A percentile compares a stretch with the other conserved stretches of the same genome.
Evolutionary conservation across 2,329 filamentous ascomycete species (phyloP).

Genomic region (Thelonectria rubi): DNA sequence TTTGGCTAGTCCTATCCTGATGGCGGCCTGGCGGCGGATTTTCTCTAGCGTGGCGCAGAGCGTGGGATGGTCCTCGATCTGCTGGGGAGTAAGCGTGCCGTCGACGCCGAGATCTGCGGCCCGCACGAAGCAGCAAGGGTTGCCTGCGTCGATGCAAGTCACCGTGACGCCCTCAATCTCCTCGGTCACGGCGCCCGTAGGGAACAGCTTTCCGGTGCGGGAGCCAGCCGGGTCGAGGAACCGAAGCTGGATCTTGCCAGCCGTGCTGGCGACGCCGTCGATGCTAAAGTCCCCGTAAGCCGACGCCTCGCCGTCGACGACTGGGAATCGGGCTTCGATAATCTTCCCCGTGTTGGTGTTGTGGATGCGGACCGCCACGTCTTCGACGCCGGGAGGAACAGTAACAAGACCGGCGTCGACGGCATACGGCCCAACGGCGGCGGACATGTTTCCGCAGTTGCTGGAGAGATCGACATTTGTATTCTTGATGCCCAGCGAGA

Average conservation of each 20-base stretch:
- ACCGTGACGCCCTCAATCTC: constrained; percentile 55
- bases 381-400: constrained; percentile 42
- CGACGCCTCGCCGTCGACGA: constrained; percentile 47
- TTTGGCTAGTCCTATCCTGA: constrained; percentile 64
- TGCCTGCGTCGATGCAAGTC: constrained; percentile 67
- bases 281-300: constrained; percentile 63
- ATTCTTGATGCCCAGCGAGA: constrained; percentile 68
- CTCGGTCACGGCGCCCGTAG: constrained; percentile 62
- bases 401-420: constrained; percentile 62
- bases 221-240: constrained; percentile 69
- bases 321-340: constrained; percentile 63
- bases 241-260: constrained; percentile 63
- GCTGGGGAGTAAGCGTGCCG: constrained; percentile 61
- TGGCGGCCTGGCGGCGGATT: constrained; percentile 63
- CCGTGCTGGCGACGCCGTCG: constrained; percentile 68
- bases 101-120: constrained; percentile 60
- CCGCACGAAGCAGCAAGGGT: constrained; percentile 66
- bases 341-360: constrained; percentile 75
- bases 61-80: constrained; percentile 54
- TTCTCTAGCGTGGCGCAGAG: constrained; percentile 57
- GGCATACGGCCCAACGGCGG: constrained; percentile 70
- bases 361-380: constrained; percentile 62
- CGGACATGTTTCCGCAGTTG: constrained; percentile 76
- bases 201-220: constrained; percentile 57
- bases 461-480: constrained; percentile 67